Conservation (phyloP, 2,329 filamentous ascomycete genomes). For the Ascosphaera pollenicola region DNA sequence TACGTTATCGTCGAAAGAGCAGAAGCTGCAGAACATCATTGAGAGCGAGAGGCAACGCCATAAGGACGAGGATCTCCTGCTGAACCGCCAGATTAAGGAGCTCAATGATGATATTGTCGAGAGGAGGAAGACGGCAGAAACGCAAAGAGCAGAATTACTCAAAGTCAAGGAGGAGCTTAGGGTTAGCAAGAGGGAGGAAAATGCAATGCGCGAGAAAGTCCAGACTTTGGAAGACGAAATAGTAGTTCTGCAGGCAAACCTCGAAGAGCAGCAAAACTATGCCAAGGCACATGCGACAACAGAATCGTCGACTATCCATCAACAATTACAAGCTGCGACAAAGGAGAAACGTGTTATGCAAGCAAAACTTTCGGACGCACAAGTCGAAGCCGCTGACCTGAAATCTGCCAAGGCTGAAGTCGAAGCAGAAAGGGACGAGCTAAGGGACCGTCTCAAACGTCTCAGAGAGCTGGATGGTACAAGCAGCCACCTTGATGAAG, state of each 20-base stretch:
- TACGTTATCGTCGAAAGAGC: conserved; percentile 43
- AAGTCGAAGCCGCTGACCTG: conserved; percentile 37
- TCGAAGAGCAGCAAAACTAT: conserved; percentile 43
- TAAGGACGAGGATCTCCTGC: conserved; percentile 43
- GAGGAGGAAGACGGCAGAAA: conserved; percentile 42
- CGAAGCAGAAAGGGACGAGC: conserved; percentile 43
- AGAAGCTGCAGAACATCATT: conserved; percentile 43
- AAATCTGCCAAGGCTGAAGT: conserved; percentile 33
- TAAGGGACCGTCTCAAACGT: conserved; percentile 37
- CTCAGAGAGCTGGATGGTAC: conserved; percentile 33
- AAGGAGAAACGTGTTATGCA: conserved; percentile 42
- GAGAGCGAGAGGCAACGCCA: conserved; percentile 52
- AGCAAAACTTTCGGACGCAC: conserved; percentile 37
- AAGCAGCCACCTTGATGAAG: conserved; percentile 40
- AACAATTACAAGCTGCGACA: conserved; percentile 32
- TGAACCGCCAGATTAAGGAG: conserved; percentile 53
- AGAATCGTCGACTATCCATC: conserved; percentile 35
- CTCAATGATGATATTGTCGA: conserved; percentile 48
- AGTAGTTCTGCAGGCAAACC: conserved; percentile 44
- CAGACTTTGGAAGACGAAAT: conserved; percentile 53
- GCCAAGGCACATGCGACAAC: conserved; percentile 33
- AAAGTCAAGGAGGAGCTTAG: conserved; percentile 46
- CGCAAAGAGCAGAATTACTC: conserved; percentile 43
- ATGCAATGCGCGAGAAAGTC: conserved; percentile 39
- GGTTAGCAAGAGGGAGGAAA: conserved; percentile 41